These are phyloP conservation scores for Cercospora sojina DNA, from an alignment of 2,329 filamentous ascomycete species.

Conservation along the genomic window DNA sequence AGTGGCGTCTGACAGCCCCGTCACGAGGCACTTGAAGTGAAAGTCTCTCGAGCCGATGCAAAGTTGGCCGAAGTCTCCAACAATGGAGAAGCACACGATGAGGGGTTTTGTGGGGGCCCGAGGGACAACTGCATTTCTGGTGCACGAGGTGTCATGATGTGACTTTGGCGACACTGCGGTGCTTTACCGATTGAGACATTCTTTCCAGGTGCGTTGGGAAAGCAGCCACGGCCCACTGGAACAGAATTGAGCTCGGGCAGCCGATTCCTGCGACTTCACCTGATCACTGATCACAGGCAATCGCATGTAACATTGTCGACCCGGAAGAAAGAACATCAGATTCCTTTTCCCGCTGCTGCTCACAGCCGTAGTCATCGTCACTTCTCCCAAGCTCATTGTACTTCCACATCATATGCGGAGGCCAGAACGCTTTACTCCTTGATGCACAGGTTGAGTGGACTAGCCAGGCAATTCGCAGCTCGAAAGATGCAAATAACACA, in stretches of 20 bases:
- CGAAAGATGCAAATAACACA: constrained; percentile 27
- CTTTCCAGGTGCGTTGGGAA: neutral
- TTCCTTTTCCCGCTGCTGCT: neutral
- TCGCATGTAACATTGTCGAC: neutral
- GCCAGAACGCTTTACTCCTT: neutral
- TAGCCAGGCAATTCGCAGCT: constrained; percentile 1
- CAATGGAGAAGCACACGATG: neutral
- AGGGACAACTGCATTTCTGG: neutral
- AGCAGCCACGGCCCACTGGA: neutral
- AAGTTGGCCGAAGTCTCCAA: constrained; percentile 8
- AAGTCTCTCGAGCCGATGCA: neutral
- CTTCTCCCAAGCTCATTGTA: too few species aligned
- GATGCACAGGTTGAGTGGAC: neutral
- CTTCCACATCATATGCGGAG: too few species aligned
- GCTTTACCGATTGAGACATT: neutral
- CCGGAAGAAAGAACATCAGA: neutral
- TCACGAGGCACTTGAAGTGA: neutral
- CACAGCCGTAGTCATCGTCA: neutral
- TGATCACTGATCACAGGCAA: neutral
- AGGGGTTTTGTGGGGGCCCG: constrained; percentile 22
- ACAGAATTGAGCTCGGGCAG: neutral
- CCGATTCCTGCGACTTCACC: neutral
- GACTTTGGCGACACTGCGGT: constrained; percentile 1
- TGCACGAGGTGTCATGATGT: neutral
- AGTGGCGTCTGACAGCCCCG: neutral